Evolutionary conservation across 495 filamentous ascomycete genomes (phyloP), one percentile per base, ranked within the genome.

Genomic region (Trichocladium uniseriatum): DNA sequence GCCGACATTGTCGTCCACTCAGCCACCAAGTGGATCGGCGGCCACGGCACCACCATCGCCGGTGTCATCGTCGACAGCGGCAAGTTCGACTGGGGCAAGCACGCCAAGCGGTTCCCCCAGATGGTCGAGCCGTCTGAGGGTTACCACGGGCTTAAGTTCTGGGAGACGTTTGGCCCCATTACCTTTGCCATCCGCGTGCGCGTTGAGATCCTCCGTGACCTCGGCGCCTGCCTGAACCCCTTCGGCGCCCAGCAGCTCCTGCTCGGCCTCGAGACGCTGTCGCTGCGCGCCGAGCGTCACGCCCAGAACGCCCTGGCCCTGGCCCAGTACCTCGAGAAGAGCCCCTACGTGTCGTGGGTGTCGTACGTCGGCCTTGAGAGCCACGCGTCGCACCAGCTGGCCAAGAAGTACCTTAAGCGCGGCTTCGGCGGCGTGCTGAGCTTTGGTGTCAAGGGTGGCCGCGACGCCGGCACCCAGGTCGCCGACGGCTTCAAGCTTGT

Each of bases 21-120:
- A 28, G 91, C 92, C 10, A 98, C 92, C 16, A 98, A 98, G 68
- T 98, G 92, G 92, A 97, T 98, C 43, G 92, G 92, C 34, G 92
- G 92, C 29, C 92, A 98, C 65, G 92, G 92, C 37, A 97, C 94
- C 24, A 97, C 94, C 6, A 88, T 98, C 55, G 92, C 77, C 22
- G 92, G 94, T 36, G 78, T 96, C 16, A 77, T 98, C 13, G 71
- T 98, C 40, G 92, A 98, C 71, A 82, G 84, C 46, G 92, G 92
- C 46, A 94, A 90, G 59, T 98, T 98, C 65, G 85, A 96, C 74
- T 98, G 92, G 92, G 89, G 89, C 47, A 84, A 85, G 71, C 66
- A 95, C 58, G 87, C 72, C 24, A 80, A 82, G 52, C 84, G 89
- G 1, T 98, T 96, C 78, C 92, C 94, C 2, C 87, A 96, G 66